A percentile compares a stretch with the other conserved stretches of the same genome.
Conservation (phyloP, 108 stramenopile species). For the Skeletonema potamos region DNA sequence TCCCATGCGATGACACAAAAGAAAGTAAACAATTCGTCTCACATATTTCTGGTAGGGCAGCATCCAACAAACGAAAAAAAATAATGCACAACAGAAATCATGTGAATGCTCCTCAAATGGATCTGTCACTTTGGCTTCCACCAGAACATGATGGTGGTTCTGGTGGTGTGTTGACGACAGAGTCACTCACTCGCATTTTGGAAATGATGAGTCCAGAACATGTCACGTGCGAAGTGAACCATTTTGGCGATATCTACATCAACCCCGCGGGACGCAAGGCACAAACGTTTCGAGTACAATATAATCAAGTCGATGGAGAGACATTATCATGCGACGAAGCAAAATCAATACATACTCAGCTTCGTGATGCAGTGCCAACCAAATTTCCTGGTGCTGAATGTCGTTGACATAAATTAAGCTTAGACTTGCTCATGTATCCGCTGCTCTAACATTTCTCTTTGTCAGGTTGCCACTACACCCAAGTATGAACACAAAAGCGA, state of each 20-base stretch:
- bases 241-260: constrained; percentile 22
- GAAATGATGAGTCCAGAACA: neutral
- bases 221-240: constrained; percentile 6
- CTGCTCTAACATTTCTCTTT: too few relatives aligned
- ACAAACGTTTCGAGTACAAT: constrained; percentile 47
- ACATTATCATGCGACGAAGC: constrained; percentile 30
- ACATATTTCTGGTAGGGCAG: constrained; percentile 42
- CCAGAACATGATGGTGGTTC: neutral
- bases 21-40: constrained; percentile 16
- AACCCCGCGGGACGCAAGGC: constrained; percentile 26
- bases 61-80: constrained; percentile 41
- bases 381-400: constrained; percentile 52
- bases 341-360: constrained; percentile 36
- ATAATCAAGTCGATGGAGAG: constrained; percentile 27
- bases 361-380: constrained; percentile 28
- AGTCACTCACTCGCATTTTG: neutral
- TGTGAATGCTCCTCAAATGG: constrained; percentile 21
- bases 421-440: too few relatives aligned
- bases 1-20: constrained; percentile 49
- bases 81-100: constrained; percentile 41
- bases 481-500: too few relatives aligned
- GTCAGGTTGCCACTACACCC: too few relatives aligned
- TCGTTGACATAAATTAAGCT: constrained; percentile 11
- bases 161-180: neutral
- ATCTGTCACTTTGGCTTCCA: constrained; percentile 47